A percentile compares a stretch with the other conserved stretches of the same genome.
These are phyloP conservation scores for Penicillium bialowiezense DNA, from an alignment of 495 filamentous ascomycete species.

Conservation along the genomic window DNA sequence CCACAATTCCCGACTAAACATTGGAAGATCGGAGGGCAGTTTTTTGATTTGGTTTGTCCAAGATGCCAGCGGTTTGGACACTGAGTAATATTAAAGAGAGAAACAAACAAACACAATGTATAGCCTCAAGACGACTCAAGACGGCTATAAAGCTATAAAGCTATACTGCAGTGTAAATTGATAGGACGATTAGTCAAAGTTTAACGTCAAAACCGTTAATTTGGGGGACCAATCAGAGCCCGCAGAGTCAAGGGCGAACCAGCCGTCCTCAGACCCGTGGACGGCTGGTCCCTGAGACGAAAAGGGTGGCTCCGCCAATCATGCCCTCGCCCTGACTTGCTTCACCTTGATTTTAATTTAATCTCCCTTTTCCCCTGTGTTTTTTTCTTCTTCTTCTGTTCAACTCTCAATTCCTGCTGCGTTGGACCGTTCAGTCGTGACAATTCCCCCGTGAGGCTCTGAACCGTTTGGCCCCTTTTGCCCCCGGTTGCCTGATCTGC, in stretches of 20 bases:
- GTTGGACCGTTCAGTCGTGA: neutral
- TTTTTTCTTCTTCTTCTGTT: constrained; percentile 10
- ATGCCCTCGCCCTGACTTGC: constrained; percentile 2
- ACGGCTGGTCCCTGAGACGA: neutral
- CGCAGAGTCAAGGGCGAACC: neutral
- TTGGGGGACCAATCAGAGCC: constrained; percentile 1
- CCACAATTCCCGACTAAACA: neutral
- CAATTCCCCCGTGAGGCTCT: neutral
- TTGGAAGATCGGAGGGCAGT: neutral
- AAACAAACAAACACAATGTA: no score
- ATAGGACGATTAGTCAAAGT: no score
- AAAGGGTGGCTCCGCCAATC: constrained; percentile 9
- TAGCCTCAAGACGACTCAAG: no score
- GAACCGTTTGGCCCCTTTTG: neutral
- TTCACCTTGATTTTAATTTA: constrained; percentile 6
- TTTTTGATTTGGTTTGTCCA: neutral
- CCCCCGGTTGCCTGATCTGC: constrained; percentile 3
- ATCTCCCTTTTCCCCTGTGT: constrained; percentile 6
- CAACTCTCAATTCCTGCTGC: neutral
- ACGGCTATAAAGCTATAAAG: no score
- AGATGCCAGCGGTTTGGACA: neutral
- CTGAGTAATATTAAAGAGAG: no score
- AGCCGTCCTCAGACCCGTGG: no score
- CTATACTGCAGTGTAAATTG: no score
- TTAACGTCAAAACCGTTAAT: no score